Base-by-base conservation (phyloP, 495 filamentous ascomycete genomes). In the Aspergillus nidulans region DNA sequence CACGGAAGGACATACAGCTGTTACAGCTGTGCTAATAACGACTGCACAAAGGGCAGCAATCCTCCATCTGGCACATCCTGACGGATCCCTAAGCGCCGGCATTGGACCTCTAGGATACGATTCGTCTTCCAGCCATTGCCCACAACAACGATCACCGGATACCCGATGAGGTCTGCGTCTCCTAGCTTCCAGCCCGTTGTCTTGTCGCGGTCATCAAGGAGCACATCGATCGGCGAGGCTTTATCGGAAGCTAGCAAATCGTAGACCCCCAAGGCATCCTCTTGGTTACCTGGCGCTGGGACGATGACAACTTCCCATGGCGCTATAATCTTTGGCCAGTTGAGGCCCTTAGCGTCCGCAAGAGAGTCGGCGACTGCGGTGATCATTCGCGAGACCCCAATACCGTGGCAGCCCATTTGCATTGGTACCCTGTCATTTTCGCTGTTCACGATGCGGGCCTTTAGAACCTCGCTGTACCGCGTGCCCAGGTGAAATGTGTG, bases 381-480 rank as follows among this genome's bases (percentile, higher is more conserved):
- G 55, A 98, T 86, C 69, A 98, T 83, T 26, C 94, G 87, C 1
- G 92, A 96, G 20, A 98, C 80, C 0, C 94, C 94, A 54, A 98
- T 96, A 1, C 94, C 94, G 61, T 97, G 88, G 59, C 95, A 98
- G 43, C 94, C 94, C 92, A 97, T 97, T 50, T 94, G 81, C 69
- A 97, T 79, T 0, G 84, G 73, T 0, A 82, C 77, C 24, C 67
- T 68, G 48, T 69, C 55, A 15, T 13, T 51, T 6, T 59, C 49
- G 34, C 72, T 70, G 6, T 72, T 64, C 6, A 73, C 68, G 8
- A 92, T 78, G 4, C 66, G 76, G 1, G 89, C 88, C 21, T 80
- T 68, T 3, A 97, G 76, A 0, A 90, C 85, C 18, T 82, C 74
- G 26, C 85, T 91, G 71, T 98, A 98, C 24, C 91, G 81, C 1